Conservation (phyloP, 1,139 yeast genomes). For the Saccharomycopsis hybrid region DNA sequence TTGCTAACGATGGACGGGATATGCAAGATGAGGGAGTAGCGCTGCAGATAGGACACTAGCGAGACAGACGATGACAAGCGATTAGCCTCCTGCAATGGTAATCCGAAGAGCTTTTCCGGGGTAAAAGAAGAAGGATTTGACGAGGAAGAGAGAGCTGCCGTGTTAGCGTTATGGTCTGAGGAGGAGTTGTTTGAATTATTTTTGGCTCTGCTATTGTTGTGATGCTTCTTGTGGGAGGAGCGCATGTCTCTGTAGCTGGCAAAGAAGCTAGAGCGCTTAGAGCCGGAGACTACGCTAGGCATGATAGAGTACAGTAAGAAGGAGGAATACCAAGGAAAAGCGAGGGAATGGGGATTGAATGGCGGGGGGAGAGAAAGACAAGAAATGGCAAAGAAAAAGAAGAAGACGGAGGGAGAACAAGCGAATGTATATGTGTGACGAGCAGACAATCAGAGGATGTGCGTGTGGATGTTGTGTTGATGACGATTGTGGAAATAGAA, state of each 20-base stretch:
- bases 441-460: not conserved
- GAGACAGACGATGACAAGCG: slow-evolving; percentile 1
- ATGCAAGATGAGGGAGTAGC: slow-evolving; percentile 2
- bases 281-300: not conserved
- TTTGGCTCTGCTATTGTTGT: not conserved
- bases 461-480: not conserved
- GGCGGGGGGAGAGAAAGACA: not conserved
- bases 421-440: not conserved
- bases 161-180: not conserved
- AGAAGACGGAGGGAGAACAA: not conserved
- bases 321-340: not conserved
- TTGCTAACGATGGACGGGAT: slow-evolving; percentile 15
- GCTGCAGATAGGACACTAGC: not conserved
- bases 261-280: slow-evolving; percentile 14
- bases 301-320: not conserved
- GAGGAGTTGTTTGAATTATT: not conserved
- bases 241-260: slow-evolving; percentile 7
- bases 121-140: not conserved
- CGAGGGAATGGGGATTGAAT: not conserved
- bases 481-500: not conserved
- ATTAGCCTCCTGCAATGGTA: slow-evolving; percentile 1
- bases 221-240: not conserved
- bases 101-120: slow-evolving; percentile 5
- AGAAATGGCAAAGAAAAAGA: not conserved
- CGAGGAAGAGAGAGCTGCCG: not conserved